These are phyloP conservation scores for Hebeloma cylindrosporum DNA, from an alignment of 768 basidiomycete species.

Conservation along the genomic window DNA sequence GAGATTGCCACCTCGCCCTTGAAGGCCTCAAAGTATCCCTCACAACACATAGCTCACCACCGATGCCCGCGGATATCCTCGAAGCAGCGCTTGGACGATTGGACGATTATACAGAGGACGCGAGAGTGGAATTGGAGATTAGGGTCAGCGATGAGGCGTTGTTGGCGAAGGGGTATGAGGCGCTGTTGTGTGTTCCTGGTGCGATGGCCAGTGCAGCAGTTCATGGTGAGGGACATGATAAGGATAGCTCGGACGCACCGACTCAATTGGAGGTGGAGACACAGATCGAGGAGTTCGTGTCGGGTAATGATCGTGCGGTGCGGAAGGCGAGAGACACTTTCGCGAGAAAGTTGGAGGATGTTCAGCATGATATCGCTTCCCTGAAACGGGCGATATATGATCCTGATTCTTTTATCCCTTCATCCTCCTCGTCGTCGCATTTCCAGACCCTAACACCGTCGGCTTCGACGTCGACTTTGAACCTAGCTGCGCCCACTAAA, in stretches of 20 bases:
- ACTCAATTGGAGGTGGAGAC: slow-evolving; percentile 40
- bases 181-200: slow-evolving; percentile 60
- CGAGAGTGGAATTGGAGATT: slow-evolving; percentile 82
- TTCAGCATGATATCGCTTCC: slow-evolving; percentile 73
- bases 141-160: slow-evolving; percentile 71
- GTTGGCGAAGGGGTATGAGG: slow-evolving; percentile 63
- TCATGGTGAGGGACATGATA: slow-evolving; percentile 1
- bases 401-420: slow-evolving; percentile 24
- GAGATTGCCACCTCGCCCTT: slow-evolving; percentile 68
- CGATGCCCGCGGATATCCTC: slow-evolving; percentile 39
- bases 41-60: slow-evolving; percentile 13
- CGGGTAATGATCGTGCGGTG: slow-evolving; percentile 50
- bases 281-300: slow-evolving; percentile 56
- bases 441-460: background rate
- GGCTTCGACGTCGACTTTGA: slow-evolving; percentile 16
- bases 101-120: slow-evolving; percentile 75
- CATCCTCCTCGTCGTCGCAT: slow-evolving; percentile 11
- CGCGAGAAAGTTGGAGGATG: slow-evolving; percentile 62
- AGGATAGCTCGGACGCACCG: slow-evolving; percentile 17
- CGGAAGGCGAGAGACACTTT: slow-evolving; percentile 49
- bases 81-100: slow-evolving; percentile 58
- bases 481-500: slow-evolving; percentile 9
- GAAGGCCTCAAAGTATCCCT: slow-evolving; percentile 51
- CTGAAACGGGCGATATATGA: slow-evolving; percentile 63
- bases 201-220: slow-evolving; percentile 29